A percentile compares a stretch with the other conserved stretches of the same genome.
These are phyloP conservation scores for Chondrus crispus DNA, from an alignment of 23 red algal species.

Conservation along the genomic window DNA sequence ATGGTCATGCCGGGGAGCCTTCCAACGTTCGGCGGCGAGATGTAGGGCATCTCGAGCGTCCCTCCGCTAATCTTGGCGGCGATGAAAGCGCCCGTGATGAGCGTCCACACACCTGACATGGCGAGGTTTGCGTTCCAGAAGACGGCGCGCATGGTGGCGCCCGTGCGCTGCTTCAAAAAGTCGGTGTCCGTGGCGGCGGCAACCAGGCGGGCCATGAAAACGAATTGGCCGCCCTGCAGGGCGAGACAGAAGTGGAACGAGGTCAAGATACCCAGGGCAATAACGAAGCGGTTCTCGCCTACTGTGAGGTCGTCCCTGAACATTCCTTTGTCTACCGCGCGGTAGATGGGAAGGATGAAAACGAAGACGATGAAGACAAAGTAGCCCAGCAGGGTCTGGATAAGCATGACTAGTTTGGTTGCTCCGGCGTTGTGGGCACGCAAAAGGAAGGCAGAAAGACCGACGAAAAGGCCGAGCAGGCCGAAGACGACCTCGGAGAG, in stretches of 20 bases:
- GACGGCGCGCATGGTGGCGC: conserved; percentile 16
- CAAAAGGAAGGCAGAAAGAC: conserved; percentile 7
- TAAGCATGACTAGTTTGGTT: conserved; percentile 27
- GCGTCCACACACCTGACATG: conserved; percentile 39
- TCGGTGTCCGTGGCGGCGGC: not conserved
- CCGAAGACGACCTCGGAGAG: conserved; percentile 61
- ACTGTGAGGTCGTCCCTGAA: too few species aligned
- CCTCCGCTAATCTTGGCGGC: conserved; percentile 15
- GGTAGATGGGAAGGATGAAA: conserved; percentile 24
- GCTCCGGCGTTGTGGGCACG: not conserved
- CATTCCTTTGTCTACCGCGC: not conserved
- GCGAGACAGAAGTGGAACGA: conserved; percentile 64
- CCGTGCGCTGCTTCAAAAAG: not conserved
- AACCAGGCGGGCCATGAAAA: conserved; percentile 45
- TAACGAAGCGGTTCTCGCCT: conserved; percentile 22
- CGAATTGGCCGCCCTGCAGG: conserved; percentile 59
- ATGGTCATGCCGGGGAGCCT: conserved; percentile 40
- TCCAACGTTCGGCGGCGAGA: conserved; percentile 41
- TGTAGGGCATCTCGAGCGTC: not conserved
- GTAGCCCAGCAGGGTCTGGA: conserved; percentile 32
- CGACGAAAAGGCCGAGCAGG: conserved; percentile 28
- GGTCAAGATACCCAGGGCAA: conserved; percentile 51
- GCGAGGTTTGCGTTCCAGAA: conserved; percentile 69
- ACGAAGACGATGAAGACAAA: conserved; percentile 67
- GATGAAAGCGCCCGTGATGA: conserved; percentile 37